These are phyloP conservation scores for Lactifluus hygrophoroides DNA, from an alignment of 768 basidiomycete genomes.

Conservation along the genomic window DNA sequence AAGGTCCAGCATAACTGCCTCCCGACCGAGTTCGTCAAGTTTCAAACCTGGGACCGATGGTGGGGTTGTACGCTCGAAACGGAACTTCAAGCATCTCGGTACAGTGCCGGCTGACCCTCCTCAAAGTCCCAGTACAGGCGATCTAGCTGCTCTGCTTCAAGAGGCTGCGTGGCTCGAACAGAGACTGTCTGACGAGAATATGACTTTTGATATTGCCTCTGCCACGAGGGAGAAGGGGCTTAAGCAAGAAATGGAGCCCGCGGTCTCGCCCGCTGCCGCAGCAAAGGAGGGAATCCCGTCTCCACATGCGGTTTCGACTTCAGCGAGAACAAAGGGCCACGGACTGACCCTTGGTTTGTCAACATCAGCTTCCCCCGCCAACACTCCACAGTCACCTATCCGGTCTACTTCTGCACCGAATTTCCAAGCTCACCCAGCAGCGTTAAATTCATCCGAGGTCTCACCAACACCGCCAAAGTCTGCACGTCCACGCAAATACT, in stretches of 20 bases:
- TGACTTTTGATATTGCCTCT: slow-evolving; percentile 22
- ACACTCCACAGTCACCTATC: slow-evolving; percentile 4
- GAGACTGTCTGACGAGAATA: slow-evolving; percentile 39
- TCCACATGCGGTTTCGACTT: slow-evolving; percentile 12
- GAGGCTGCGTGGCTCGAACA: slow-evolving; percentile 53
- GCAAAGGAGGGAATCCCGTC: background rate
- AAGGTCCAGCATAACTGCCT: slow-evolving; percentile 14
- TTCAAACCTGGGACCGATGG: slow-evolving; percentile 20
- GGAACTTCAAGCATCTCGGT: slow-evolving; percentile 21
- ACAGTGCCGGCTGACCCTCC: slow-evolving; percentile 28
- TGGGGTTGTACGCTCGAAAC: slow-evolving; percentile 20
- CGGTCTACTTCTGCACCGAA: slow-evolving; percentile 13
- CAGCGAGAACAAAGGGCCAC: slow-evolving; percentile 8
- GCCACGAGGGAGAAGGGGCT: background rate
- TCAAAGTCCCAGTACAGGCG: slow-evolving; percentile 41
- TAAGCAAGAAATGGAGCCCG: background rate
- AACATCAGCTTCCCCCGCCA: background rate
- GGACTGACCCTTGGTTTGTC: slow-evolving; percentile 7
- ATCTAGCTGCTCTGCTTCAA: slow-evolving; percentile 45
- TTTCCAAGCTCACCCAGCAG: slow-evolving; percentile 20
- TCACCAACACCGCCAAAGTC: slow-evolving; percentile 43
- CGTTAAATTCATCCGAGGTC: slow-evolving; percentile 27
- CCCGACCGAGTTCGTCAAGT: slow-evolving; percentile 16
- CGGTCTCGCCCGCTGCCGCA: background rate
- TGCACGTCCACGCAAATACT: slow-evolving; percentile 15